These are phyloP conservation scores for Epichloe bromicola DNA, from an alignment of 2,329 filamentous ascomycete species.

Conservation along the genomic window DNA sequence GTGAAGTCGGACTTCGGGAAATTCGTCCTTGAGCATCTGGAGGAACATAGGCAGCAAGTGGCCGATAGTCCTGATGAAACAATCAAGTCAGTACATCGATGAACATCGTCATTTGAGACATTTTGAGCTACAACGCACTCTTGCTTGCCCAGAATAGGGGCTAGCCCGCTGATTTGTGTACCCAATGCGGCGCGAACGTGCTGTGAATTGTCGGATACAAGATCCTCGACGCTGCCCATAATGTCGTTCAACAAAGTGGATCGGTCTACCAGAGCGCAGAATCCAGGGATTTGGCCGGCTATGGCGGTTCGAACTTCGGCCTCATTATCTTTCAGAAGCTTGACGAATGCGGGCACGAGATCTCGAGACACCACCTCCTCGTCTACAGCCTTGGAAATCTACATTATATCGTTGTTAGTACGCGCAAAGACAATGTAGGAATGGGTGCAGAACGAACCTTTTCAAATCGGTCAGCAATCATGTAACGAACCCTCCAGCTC, in stretches of 20 bases:
- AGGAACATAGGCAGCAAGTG: conserved; percentile 98
- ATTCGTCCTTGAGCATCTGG: conserved; percentile 98
- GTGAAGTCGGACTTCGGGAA: conserved; percentile 92
- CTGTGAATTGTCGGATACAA: conserved; percentile 91
- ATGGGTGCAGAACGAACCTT: conserved; percentile 46
- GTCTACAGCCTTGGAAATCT: conserved; percentile 97
- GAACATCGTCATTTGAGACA: background rate
- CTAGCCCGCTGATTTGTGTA: conserved; percentile 92
- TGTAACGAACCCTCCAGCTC: conserved; percentile 98
- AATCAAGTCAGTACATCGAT: background rate
- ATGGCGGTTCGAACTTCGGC: conserved; percentile 95
- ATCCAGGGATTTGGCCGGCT: conserved; percentile 93
- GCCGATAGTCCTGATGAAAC: conserved; percentile 64
- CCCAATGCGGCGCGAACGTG: conserved; percentile 92
- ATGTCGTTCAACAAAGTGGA: conserved; percentile 86
- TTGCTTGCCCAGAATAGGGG: conserved; percentile 93
- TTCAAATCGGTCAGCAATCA: conserved; percentile 97
- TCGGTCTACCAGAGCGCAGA: conserved; percentile 80
- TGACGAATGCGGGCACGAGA: conserved; percentile 91
- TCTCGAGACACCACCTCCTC: conserved; percentile 92
- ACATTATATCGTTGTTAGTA: conserved; percentile 1
- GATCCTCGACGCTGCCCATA: conserved; percentile 90
- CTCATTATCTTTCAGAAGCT: conserved; percentile 94
- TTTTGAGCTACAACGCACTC: conserved; percentile 48
- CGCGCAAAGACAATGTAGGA: background rate